Evolutionary conservation across 192 early-diverging fungal genomes (phyloP).

Genomic region (Backusella australiensis): DNA sequence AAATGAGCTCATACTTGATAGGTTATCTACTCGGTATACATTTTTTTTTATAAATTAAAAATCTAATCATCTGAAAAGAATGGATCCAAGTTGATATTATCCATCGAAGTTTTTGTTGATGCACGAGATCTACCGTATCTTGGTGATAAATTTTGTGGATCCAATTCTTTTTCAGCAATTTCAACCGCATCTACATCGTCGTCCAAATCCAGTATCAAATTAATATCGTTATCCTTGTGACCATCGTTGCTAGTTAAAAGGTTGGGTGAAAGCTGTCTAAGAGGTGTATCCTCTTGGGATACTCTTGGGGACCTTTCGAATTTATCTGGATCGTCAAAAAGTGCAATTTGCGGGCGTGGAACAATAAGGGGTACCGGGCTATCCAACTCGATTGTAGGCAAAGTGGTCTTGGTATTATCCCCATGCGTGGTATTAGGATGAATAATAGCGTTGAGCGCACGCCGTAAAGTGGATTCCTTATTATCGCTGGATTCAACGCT

Average conservation of each 20-base stretch:
- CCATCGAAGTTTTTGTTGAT: background rate
- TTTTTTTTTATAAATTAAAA: too few species aligned
- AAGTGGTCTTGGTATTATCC: background rate
- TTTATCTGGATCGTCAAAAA: constrained; percentile 12
- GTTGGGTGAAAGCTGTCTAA: background rate
- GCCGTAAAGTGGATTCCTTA: background rate
- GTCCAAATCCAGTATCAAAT: background rate
- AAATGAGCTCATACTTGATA: too few species aligned
- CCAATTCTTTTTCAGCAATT: background rate
- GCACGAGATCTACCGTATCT: background rate
- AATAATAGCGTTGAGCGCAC: background rate
- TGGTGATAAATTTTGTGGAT: background rate
- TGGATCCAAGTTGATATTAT: background rate
- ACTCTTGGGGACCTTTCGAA: background rate
- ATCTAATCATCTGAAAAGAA: background rate
- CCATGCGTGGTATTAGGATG: background rate
- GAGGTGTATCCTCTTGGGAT: background rate
- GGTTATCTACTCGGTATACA: too few species aligned
- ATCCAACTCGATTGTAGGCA: too few species aligned
- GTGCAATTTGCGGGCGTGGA: background rate
- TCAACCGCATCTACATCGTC: background rate
- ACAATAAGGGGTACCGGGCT: background rate
- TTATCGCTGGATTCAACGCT: background rate
- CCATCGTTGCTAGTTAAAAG: background rate
- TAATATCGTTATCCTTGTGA: background rate